Conservation (phyloP, 345 rosid genomes). For the Lenwebbia sp. region DNA sequence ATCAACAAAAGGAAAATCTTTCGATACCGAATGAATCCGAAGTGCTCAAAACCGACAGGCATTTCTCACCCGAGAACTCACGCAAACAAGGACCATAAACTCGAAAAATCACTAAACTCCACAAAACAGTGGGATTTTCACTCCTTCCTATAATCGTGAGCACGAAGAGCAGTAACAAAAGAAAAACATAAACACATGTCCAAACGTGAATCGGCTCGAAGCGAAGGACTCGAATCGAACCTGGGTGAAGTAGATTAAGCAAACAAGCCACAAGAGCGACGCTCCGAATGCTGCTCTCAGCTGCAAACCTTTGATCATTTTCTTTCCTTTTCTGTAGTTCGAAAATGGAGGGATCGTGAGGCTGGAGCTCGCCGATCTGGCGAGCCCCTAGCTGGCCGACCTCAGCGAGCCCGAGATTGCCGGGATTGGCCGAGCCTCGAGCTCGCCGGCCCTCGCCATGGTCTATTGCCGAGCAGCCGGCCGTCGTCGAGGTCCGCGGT, state of each 20-base stretch:
- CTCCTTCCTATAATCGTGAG: background rate
- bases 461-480: too few species aligned
- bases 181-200: background rate
- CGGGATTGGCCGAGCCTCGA: too few species aligned
- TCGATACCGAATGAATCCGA: background rate
- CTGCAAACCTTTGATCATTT: conserved; percentile 43
- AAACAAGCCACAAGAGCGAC: conserved; percentile 84
- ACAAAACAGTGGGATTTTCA: background rate
- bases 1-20: background rate
- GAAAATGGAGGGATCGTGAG: background rate
- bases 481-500: too few species aligned
- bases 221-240: conserved; percentile 6
- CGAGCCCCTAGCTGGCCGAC: too few species aligned
- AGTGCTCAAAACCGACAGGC: background rate
- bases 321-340: too few species aligned
- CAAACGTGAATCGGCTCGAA: background rate
- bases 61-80: background rate
- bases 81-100: background rate
- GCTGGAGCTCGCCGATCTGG: too few species aligned
- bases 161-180: background rate
- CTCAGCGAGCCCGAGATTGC: too few species aligned
- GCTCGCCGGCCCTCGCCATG: too few species aligned
- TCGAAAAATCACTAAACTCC: background rate
- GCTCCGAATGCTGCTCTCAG: conserved; percentile 60
- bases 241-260: conserved; percentile 94